Evolutionary conservation across 257 asterid species (phyloP), one percentile per base, ranked within the genome.

Genomic region (Primulina tabacum): DNA sequence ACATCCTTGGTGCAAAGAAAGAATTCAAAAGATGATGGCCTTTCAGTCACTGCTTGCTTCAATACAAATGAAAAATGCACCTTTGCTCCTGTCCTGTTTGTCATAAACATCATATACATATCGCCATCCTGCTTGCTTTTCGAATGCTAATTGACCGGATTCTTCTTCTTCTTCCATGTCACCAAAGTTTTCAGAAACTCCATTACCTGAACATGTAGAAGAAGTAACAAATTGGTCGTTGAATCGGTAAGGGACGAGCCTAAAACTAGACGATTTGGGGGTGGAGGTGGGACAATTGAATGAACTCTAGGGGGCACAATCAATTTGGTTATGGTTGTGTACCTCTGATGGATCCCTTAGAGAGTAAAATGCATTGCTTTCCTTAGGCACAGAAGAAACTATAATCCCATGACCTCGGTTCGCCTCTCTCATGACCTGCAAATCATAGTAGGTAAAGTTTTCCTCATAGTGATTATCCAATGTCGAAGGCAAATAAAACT

Each of bases 331-430:
- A 28, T 28, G 4, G 30, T 28, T 28, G 30, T 28, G 12, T 88
- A 90, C 97, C 98, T 92, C 98, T 0, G 89, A 79, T 63, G 98
- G 92, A 72, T 92, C 95, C 81, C 95, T 77, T 61, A 92, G 87
- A 70, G 98, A 89, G 86, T 89, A 89, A 68, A 83, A 84, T 21
- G 98, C 98, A 10, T 82, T 84, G 87, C 92, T 89, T 71, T 92
- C 97, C 78, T 86, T 92, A 56, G 98, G 97, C 38, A 43, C 82
- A 17, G 97, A 86, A 28, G 98, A 90, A 58, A 92, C 98, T 67
- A 92, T 73, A 73, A 92, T 88, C 11, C 98, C 98, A 67, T 53
- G 83, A 57, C 98, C 98, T 70, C 81, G 80, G 71, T 77, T 82
- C 21, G 86, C 88, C 80, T 79, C 90, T 82, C 86, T 82, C 80